Evolutionary conservation across 192 early-diverging fungal species (phyloP).

Genomic region (Linnemannia hyalina): DNA sequence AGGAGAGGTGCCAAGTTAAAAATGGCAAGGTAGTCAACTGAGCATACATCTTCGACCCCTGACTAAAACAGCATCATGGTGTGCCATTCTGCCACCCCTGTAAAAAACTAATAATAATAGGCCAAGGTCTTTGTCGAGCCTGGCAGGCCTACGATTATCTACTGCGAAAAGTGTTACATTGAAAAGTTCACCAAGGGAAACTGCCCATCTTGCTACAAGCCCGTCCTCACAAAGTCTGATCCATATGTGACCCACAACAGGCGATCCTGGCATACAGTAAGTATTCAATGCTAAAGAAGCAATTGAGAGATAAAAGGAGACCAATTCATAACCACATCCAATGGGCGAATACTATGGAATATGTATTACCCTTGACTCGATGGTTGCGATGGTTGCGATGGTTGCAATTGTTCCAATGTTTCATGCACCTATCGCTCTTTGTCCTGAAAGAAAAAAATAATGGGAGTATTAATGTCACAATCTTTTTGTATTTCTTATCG

Average conservation of each 20-base stretch:
- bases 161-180: conserved; percentile 55
- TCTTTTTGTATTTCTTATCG: conserved; percentile 9
- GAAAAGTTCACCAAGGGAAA: conserved; percentile 53
- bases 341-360: conserved; percentile 13
- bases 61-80: neutral
- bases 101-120: conserved; percentile 5
- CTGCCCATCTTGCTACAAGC: conserved; percentile 53
- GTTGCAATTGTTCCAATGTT: conserved; percentile 12
- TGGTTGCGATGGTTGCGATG: conserved; percentile 34
- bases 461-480: neutral
- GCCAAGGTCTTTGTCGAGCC: conserved; percentile 48
- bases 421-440: neutral
- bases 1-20: neutral
- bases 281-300: neutral
- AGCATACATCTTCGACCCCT: neutral
- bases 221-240: conserved; percentile 50
- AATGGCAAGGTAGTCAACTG: neutral
- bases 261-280: conserved; percentile 49
- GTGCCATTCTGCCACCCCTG: neutral
- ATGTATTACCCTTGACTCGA: conserved; percentile 8
- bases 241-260: conserved; percentile 47
- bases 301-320: neutral
- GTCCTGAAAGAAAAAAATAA: neutral
- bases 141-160: conserved; percentile 39
- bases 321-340: neutral